phyloP scores from a whole-genome alignment of 768 basidiomycete genomes.

The Chlorophyllum brunneum region DNA sequence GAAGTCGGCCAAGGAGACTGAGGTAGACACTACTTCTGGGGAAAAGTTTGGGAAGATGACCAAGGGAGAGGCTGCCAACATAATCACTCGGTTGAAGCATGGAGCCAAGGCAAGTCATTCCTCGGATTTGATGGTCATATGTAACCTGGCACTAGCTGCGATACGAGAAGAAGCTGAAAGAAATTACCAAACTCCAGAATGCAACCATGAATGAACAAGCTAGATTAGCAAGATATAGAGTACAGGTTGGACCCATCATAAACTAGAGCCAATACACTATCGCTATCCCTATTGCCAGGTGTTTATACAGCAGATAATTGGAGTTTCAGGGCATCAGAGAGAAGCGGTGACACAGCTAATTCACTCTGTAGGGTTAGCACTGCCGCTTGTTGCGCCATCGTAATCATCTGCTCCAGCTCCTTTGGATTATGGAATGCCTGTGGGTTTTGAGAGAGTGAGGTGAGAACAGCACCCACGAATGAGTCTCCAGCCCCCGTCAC shows the following conservation, averaged over 20 bases:
- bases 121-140: background rate
- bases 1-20: slow-evolving; percentile 17
- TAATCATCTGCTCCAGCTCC: slow-evolving; percentile 41
- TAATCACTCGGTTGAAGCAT: slow-evolving; percentile 74
- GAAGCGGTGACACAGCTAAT: slow-evolving; percentile 60
- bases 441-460: slow-evolving; percentile 48
- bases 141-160: slow-evolving; percentile 37
- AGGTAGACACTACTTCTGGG: slow-evolving; percentile 19
- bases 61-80: slow-evolving; percentile 77
- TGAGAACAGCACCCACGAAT: slow-evolving; percentile 80
- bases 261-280: slow-evolving; percentile 1
- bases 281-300: background rate
- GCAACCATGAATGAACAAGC: slow-evolving; percentile 42
- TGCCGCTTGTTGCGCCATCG: slow-evolving; percentile 63
- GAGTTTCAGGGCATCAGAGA: slow-evolving; percentile 34
- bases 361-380: slow-evolving; percentile 53
- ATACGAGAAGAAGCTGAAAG: slow-evolving; percentile 49
- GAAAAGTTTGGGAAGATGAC: slow-evolving; percentile 45
- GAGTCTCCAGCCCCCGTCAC: slow-evolving; percentile 94
- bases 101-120: slow-evolving; percentile 56
- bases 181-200: slow-evolving; percentile 26
- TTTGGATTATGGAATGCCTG: slow-evolving; percentile 42
- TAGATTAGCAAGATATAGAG: slow-evolving; percentile 49
- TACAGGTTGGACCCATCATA: slow-evolving; percentile 57
- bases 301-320: slow-evolving; percentile 5